These are phyloP conservation scores for Rhizophagus clarus DNA, from an alignment of 192 early-diverging fungal species.

Conservation along the genomic window DNA sequence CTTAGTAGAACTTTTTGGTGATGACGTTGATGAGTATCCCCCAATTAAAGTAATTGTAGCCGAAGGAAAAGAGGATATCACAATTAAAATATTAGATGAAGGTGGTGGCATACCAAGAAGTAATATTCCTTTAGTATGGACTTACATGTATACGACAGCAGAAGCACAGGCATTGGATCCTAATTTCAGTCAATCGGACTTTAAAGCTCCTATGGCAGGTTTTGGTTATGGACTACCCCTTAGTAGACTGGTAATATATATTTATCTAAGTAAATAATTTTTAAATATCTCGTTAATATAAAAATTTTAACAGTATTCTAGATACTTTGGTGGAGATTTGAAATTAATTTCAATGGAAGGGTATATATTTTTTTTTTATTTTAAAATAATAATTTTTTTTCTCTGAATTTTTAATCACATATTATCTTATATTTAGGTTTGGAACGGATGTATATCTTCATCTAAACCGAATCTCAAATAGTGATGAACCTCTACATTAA, in stretches of 20 bases:
- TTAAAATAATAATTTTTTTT: slow-evolving; percentile 23
- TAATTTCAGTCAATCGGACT: slow-evolving; percentile 72
- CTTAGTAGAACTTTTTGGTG: slow-evolving; percentile 87
- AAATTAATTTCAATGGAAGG: slow-evolving; percentile 95
- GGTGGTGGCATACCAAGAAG: slow-evolving; percentile 92
- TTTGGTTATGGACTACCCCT: slow-evolving; percentile 98
- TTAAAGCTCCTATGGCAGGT: slow-evolving; percentile 80
- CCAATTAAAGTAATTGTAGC: slow-evolving; percentile 93
- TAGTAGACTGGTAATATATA: slow-evolving; percentile 56
- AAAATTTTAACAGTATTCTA: slow-evolving; percentile 62
- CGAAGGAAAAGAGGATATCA: slow-evolving; percentile 90
- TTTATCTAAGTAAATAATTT: slow-evolving; percentile 10
- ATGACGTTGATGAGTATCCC: slow-evolving; percentile 83
- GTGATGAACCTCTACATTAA: slow-evolving; percentile 83
- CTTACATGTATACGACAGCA: slow-evolving; percentile 91
- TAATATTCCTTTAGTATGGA: slow-evolving; percentile 89
- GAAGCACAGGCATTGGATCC: slow-evolving; percentile 70
- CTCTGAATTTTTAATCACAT: not conserved
- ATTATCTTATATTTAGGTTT: slow-evolving; percentile 46
- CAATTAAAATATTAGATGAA: slow-evolving; percentile 95
- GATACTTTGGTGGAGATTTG: slow-evolving; percentile 97
- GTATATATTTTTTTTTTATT: slow-evolving; percentile 42
- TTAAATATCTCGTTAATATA: not conserved
- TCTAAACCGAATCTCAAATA: slow-evolving; percentile 84
- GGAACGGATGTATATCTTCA: slow-evolving; percentile 97